A percentile compares a stretch with the other conserved stretches of the same genome.
Evolutionary conservation across 2,329 filamentous ascomycete genomes (phyloP).

Genomic region (Phaeomoniella chlamydospora): DNA sequence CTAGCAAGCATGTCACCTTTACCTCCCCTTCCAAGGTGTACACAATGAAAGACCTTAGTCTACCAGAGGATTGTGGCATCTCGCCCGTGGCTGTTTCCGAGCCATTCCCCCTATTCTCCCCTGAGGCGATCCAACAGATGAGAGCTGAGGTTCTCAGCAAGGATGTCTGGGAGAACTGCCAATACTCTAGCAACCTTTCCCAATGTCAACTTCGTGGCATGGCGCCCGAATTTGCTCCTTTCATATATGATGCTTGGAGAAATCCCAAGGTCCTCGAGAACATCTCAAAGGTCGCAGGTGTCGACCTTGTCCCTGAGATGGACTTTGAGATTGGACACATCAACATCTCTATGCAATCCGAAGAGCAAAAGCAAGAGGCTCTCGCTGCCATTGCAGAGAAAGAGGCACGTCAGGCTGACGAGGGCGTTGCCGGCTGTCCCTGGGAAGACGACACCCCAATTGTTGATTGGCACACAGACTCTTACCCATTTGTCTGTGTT

Average conservation of each 20-base stretch:
- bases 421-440: constrained; percentile 24
- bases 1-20: constrained; percentile 38
- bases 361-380: constrained; percentile 10
- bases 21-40: constrained; percentile 32
- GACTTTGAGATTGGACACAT: constrained; percentile 46
- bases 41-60: constrained; percentile 49
- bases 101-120: constrained; percentile 47
- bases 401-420: constrained; percentile 11
- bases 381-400: constrained; percentile 8
- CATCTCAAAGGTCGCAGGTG: constrained; percentile 41
- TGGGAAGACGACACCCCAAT: constrained; percentile 21
- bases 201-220: constrained; percentile 36
- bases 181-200: constrained; percentile 40
- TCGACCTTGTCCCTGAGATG: constrained; percentile 41
- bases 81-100: constrained; percentile 48
- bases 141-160: constrained; percentile 42
- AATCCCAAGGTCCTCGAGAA: constrained; percentile 37
- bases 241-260: constrained; percentile 45
- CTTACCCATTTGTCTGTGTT: constrained; percentile 37
- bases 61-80: constrained; percentile 37
- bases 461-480: constrained; percentile 36
- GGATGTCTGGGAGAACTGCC: constrained; percentile 39
- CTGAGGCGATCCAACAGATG: constrained; percentile 45
- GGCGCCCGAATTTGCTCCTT: constrained; percentile 45
- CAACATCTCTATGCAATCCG: constrained; percentile 33